Conservation (phyloP, 2,329 filamentous ascomycete species). For the Sporothrix luriei region DNA sequence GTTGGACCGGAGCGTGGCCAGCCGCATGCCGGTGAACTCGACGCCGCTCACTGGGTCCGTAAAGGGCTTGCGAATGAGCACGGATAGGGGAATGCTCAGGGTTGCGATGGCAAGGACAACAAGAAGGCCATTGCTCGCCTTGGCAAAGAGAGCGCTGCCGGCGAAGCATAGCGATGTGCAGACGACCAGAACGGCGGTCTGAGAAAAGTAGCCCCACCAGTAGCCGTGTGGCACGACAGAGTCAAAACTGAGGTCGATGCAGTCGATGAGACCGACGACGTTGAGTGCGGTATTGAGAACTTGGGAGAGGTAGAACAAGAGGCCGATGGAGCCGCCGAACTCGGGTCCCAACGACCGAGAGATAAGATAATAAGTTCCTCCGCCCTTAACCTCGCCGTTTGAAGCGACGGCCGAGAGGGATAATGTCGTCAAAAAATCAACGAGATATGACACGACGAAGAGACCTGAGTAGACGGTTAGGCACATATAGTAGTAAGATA, state of each 20-base stretch:
- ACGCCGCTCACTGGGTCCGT: constrained; percentile 62
- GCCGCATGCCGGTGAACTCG: constrained; percentile 75
- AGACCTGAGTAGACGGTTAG: constrained; percentile 55
- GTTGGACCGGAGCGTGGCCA: constrained; percentile 72
- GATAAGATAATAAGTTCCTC: constrained; percentile 86
- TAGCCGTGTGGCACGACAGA: constrained; percentile 67
- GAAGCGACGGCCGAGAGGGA: constrained; percentile 87
- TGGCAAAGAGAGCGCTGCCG: constrained; percentile 77
- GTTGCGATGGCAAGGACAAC: constrained; percentile 71
- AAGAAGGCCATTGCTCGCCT: constrained; percentile 76
- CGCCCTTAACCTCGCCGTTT: constrained; percentile 84
- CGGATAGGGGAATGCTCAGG: constrained; percentile 80
- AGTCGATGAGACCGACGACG: constrained; percentile 82
- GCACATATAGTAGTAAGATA: not conserved
- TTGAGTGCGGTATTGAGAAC: constrained; percentile 87
- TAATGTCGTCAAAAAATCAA: constrained; percentile 81
- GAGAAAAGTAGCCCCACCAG: constrained; percentile 76
- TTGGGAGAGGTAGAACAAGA: constrained; percentile 89
- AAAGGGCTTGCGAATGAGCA: constrained; percentile 69
- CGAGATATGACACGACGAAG: constrained; percentile 72
- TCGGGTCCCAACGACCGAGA: constrained; percentile 83
- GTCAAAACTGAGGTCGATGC: constrained; percentile 75
- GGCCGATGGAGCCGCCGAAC: constrained; percentile 84
- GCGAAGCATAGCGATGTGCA: constrained; percentile 78
- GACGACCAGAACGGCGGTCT: constrained; percentile 68